Evolutionary conservation across 2,329 filamentous ascomycete species (phyloP).

Genomic region (Clonostachys rhizophaga): DNA sequence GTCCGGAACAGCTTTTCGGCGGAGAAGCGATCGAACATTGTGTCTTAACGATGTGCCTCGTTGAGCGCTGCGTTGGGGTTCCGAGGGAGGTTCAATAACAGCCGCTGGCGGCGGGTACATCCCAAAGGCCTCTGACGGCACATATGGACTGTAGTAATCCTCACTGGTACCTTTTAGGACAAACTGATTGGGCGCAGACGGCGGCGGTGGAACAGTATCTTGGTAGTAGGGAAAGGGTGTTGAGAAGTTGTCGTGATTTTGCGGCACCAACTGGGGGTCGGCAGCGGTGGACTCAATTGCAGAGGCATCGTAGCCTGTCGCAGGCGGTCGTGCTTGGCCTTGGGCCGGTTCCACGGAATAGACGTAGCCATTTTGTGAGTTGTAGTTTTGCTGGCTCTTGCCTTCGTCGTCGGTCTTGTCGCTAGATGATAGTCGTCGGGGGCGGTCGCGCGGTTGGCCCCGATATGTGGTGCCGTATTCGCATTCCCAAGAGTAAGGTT

Average conservation of each 20-base stretch:
- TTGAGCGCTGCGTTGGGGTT: constrained; percentile 9
- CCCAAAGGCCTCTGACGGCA: constrained; percentile 33
- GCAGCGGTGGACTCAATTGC: constrained; percentile 5
- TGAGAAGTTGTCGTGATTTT: constrained; percentile 7
- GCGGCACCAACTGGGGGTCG: background rate
- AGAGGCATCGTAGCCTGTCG: constrained; percentile 1
- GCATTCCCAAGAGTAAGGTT: constrained; percentile 1
- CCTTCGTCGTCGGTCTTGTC: constrained; percentile 19
- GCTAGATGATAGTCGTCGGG: constrained; percentile 26
- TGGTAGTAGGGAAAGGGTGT: constrained; percentile 12
- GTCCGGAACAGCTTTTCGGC: constrained; percentile 23
- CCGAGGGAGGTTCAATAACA: background rate
- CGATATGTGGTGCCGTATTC: constrained; percentile 1
- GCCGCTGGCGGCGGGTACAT: constrained; percentile 14
- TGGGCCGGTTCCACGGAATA: background rate
- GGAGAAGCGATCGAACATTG: constrained; percentile 27
- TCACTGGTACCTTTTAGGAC: constrained; percentile 28
- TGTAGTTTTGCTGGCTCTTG: background rate
- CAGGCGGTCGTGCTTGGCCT: background rate
- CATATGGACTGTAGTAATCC: constrained; percentile 33
- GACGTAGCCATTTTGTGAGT: background rate
- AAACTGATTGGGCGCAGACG: constrained; percentile 17
- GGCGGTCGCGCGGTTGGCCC: constrained; percentile 3
- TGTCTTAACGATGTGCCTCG: constrained; percentile 25
- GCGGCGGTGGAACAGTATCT: constrained; percentile 17